Evolutionary conservation across 305 asterid species (phyloP), one percentile per base, ranked within the genome.

Genomic region (Solanum chacoense): DNA sequence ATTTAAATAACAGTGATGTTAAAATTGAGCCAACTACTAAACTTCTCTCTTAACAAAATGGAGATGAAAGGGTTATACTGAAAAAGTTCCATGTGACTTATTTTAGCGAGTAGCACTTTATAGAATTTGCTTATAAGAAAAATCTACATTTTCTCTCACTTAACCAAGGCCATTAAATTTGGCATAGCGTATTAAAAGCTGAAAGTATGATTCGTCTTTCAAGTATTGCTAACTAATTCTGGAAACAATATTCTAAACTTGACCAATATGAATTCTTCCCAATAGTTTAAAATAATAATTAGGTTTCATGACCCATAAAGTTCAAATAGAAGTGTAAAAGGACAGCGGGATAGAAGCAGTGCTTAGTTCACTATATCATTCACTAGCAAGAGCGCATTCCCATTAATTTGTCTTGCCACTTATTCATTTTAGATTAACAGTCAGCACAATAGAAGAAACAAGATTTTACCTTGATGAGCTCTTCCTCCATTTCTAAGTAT

Each of bases 401-500:
- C 67, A 79, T 78, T 81, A 76, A n/a, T 83, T 87, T 38, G 86
- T 90, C 89, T 85, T 71, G 72, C 71, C 32, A 78, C 59, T 79
- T 24, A 12, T 38, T 36, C 84, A 36, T 77, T 77, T 77, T 24
- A 77, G n/a, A 22, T 37, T 36, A 35, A 26, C 85, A 79, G 34
- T 20, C 36, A 79, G 85, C 67, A 77, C 67, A 79, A 26, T 79
- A 40, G 85, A 40, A 79, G 35, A 79, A 1, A 4, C 65, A 84
- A 55, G 28, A 84, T 22, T 84, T 84, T 84, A 97, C 99, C 99
- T 97, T 96, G 93, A 97, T 97, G 90, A 95, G 88, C 92, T 96
- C 99, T 92, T 97, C 99, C 93, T 97, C 98, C 99, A 97, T 96
- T 93, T 96, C 98, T 77, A 97, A 94, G 97, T 91, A 97, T 89